These are phyloP conservation scores for Balakata baccata DNA, from an alignment of 345 rosid genomes.

Conservation along the genomic window DNA sequence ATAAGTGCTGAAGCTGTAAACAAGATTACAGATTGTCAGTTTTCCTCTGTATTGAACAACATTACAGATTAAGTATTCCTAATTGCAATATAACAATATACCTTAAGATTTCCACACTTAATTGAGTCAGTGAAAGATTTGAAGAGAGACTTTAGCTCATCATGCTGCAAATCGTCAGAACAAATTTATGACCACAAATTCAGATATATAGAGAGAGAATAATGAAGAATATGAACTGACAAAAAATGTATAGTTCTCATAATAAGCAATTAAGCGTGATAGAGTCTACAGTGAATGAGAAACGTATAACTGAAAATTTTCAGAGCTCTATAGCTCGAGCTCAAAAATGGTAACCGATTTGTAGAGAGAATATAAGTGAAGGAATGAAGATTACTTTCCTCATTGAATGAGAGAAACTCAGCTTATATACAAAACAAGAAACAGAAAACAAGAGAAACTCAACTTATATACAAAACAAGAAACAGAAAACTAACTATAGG, in stretches of 20 bases:
- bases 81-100: constrained; percentile 16
- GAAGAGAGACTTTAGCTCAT: constrained; percentile 86
- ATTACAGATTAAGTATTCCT: neutral
- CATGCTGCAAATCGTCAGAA: constrained; percentile 53
- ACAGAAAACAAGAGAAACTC: no score
- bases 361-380: no score
- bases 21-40: constrained; percentile 23
- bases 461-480: no score
- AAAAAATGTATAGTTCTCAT: constrained; percentile 89
- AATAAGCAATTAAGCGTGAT: no score
- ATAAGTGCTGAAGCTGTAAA: constrained; percentile 86
- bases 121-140: constrained; percentile 83
- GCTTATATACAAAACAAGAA: no score
- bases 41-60: neutral
- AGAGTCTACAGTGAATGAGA: constrained; percentile 54
- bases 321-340: no score
- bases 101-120: constrained; percentile 93
- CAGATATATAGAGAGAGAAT: neutral
- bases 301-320: neutral
- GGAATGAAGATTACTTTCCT: no score
- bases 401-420: no score
- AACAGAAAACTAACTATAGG: no score
- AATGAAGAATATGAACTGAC: constrained; percentile 41
- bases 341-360: no score
- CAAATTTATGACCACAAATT: constrained; percentile 10